Base-by-base conservation (phyloP, 73 alveolate genomes). In the Blepharisma stoltei region DNA sequence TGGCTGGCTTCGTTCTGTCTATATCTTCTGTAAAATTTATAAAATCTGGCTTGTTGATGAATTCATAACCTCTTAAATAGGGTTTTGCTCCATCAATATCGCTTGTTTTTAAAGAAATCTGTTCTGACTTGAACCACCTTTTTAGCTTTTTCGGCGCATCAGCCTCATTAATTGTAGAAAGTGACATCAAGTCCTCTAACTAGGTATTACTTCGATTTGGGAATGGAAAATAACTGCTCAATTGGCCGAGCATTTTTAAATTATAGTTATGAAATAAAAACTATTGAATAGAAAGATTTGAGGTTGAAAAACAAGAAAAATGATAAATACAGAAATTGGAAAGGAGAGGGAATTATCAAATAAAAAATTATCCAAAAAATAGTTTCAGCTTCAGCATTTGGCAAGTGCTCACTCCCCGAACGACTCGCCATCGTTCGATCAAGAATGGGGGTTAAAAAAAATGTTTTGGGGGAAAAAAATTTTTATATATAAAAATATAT, bases 11-110 rank as follows among this genome's bases (percentile, higher is more conserved):
- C 7, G 92, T 66, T 50, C 83, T 82, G 27, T 70, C 85, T 11
- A 84, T 84, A 54, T 84, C 92, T 21, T 81, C 76, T 6, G 54
- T 71, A 55, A 68, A 70, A 71, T 84, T 84, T 5, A 54, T 54
- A 71, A 54, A 81, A 18, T 75, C 70, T 54, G 78, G 54, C 70
- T 84, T 84, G 50, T 84, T 75, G 6, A 44, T 70, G 11, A 69
- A 84, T 67, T 55, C 67, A 76, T 84, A 82, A 77, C 81, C 76
- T 73, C 70, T 70, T 73, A 84, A 44, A 41, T 60, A 48, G 6
- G 91, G 91, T 11, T 68, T 38, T n/a, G 92, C 81, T 71, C 89
- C 92, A 44, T 70, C 78, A 23, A 81, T 78, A 18, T 81, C 87
- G 25, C 54, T 46, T 23, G 66, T 54, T 47, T 41, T 20, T 77